These are phyloP conservation scores for Monosporascus sp. DNA, from an alignment of 2,329 filamentous ascomycete species.

Conservation along the genomic window DNA sequence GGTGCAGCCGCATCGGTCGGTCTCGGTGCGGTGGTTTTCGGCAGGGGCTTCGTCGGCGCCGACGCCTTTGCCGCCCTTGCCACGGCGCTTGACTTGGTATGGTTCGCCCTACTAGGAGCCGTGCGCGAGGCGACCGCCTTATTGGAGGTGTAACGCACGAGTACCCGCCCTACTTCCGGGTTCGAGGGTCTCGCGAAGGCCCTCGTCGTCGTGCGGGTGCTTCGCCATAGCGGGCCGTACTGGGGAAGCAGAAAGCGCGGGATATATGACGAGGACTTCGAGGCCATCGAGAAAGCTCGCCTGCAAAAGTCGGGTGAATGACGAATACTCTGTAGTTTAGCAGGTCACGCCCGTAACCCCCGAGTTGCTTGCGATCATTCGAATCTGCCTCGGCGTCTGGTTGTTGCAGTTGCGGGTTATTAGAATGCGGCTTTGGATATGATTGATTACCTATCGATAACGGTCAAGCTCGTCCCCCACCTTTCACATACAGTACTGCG, in stretches of 20 bases:
- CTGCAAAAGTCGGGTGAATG: too few relatives aligned
- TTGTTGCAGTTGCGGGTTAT: too few relatives aligned
- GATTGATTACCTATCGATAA: too few relatives aligned
- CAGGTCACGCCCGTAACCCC: too few relatives aligned
- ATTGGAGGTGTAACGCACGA: slow-evolving; percentile 31
- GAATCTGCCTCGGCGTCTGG: too few relatives aligned
- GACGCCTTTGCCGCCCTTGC: slow-evolving; percentile 19
- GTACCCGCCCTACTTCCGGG: slow-evolving; percentile 21
- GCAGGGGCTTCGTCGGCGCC: slow-evolving; percentile 17
- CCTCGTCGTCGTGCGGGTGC: slow-evolving; percentile 9
- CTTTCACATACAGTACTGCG: too few relatives aligned
- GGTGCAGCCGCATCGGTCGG: slow-evolving; percentile 5
- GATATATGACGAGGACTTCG: slow-evolving; percentile 44
- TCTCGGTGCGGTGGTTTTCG: slow-evolving; percentile 10
- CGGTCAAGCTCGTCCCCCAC: too few relatives aligned
- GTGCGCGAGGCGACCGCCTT: slow-evolving; percentile 20
- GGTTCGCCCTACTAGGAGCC: slow-evolving; percentile 40
- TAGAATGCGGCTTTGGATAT: too few relatives aligned
- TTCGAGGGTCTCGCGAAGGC: slow-evolving; percentile 21
- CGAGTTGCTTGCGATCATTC: too few relatives aligned
- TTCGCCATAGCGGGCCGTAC: slow-evolving; percentile 51
- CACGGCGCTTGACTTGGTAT: slow-evolving; percentile 32
- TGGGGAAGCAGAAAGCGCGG: slow-evolving; percentile 65
- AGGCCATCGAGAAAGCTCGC: slow-evolving; percentile 30
- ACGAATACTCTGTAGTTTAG: too few relatives aligned